Percentiles rank a stretch among this genome's conserved stretches.
Evolutionary conservation across 2,329 filamentous ascomycete genomes (phyloP).

Genomic region (Stemphylium vesicarium): DNA sequence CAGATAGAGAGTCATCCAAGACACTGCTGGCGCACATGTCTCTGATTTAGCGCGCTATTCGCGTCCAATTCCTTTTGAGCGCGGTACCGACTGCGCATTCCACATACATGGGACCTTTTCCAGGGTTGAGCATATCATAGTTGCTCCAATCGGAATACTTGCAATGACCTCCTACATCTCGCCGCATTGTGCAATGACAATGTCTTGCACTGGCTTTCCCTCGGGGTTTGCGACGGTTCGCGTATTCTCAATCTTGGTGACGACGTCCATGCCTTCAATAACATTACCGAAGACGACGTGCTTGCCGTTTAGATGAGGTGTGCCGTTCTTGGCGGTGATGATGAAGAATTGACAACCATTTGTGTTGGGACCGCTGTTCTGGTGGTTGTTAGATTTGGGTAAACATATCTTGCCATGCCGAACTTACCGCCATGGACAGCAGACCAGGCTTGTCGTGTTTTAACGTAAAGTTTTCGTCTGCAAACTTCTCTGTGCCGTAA

Average conservation of each 20-base stretch:
- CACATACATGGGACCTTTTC: too few species aligned
- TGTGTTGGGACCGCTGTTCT: conserved; percentile 90
- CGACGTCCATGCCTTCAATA: conserved; percentile 85
- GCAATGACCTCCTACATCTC: conserved; percentile 72
- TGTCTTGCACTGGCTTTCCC: conserved; percentile 84
- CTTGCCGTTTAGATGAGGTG: conserved; percentile 88
- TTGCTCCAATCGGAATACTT: too few species aligned
- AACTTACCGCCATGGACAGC: conserved; percentile 77
- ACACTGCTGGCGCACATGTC: too few species aligned
- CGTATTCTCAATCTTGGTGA: conserved; percentile 90
- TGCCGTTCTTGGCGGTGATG: conserved; percentile 73
- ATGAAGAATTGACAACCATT: conserved; percentile 99
- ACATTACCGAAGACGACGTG: conserved; percentile 96
- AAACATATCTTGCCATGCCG: background rate
- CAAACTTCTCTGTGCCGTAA: conserved; percentile 83
- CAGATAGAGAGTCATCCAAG: too few species aligned
- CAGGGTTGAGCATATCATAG: too few species aligned
- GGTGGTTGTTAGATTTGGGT: background rate
- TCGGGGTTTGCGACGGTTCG: conserved; percentile 68
- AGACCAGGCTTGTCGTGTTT: conserved; percentile 82
- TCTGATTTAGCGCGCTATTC: too few species aligned
- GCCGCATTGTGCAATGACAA: conserved; percentile 84
- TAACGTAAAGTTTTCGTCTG: conserved; percentile 85
- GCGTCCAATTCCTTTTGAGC: too few species aligned
- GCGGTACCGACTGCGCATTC: too few species aligned